Conservation (phyloP, 805 yeast genomes). For the Nematodospora valgi region DNA sequence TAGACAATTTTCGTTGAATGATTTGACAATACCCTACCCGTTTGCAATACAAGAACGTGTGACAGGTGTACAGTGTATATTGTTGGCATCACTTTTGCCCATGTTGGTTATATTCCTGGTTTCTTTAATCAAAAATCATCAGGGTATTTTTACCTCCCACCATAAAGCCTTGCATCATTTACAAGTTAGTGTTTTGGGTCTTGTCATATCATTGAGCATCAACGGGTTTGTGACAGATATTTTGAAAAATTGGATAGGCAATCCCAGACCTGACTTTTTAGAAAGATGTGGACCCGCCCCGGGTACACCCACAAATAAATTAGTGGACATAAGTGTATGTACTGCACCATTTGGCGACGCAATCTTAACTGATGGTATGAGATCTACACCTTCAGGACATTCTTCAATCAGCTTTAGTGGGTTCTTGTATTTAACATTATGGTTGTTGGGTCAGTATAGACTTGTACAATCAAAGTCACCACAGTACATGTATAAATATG, state of each 20-base stretch:
- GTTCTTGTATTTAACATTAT: slow-evolving; percentile 43
- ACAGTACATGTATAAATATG: slow-evolving; percentile 20
- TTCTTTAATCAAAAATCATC: slow-evolving; percentile 6
- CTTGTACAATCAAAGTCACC: slow-evolving; percentile 12
- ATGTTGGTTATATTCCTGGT: slow-evolving; percentile 16
- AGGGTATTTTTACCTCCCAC: slow-evolving; percentile 2
- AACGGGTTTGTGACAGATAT: slow-evolving; percentile 35
- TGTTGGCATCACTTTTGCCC: slow-evolving; percentile 23
- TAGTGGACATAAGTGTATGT: slow-evolving; percentile 27
- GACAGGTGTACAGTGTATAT: slow-evolving; percentile 24
- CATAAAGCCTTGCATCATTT: slow-evolving; percentile 12
- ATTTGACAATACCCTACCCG: slow-evolving; percentile 33
- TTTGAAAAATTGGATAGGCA: slow-evolving; percentile 31
- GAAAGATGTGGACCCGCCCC: slow-evolving; percentile 28
- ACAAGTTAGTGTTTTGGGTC: slow-evolving; percentile 29
- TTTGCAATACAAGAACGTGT: slow-evolving; percentile 31
- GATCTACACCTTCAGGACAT: slow-evolving; percentile 59
- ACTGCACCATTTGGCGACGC: slow-evolving; percentile 29
- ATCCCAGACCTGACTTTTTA: slow-evolving; percentile 35
- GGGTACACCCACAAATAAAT: slow-evolving; percentile 20
- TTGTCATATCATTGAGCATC: slow-evolving; percentile 23
- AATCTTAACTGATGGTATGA: slow-evolving; percentile 47
- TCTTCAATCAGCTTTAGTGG: slow-evolving; percentile 52
- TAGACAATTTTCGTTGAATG: slow-evolving; percentile 32
- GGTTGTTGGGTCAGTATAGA: slow-evolving; percentile 44